Evolutionary conservation across 148 eudicot species (phyloP).

Genomic region (Silene uniflora): DNA sequence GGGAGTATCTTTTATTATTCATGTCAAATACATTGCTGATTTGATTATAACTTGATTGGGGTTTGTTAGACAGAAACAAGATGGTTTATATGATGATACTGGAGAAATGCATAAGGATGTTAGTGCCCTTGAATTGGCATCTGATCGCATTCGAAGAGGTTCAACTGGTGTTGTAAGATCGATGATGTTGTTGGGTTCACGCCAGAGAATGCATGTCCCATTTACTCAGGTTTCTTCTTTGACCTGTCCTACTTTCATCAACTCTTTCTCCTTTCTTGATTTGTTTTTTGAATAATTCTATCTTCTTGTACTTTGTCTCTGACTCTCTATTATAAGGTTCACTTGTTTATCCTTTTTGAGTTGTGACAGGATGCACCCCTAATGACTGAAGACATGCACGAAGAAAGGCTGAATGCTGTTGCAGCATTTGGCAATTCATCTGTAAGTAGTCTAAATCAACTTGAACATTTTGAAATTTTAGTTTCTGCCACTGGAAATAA

Average conservation of each 20-base stretch:
- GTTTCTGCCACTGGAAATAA: constrained; percentile 10
- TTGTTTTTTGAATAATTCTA: background rate
- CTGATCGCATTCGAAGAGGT: constrained; percentile 50
- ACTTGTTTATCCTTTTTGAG: constrained; percentile 2
- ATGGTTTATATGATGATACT: constrained; percentile 21
- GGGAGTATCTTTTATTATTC: background rate
- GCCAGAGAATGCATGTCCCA: constrained; percentile 78
- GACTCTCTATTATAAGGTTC: background rate
- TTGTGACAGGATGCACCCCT: constrained; percentile 73
- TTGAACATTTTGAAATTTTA: constrained; percentile 1
- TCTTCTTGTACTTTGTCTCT: background rate
- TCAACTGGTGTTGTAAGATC: constrained; percentile 65
- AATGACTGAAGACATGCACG: constrained; percentile 99
- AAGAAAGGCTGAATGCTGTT: constrained; percentile 76
- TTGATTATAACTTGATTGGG: constrained; percentile 11
- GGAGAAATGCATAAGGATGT: constrained; percentile 28
- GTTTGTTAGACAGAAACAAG: constrained; percentile 31
- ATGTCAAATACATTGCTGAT: background rate
- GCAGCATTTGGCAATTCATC: constrained; percentile 68
- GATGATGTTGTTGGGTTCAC: constrained; percentile 70
- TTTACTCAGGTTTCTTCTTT: constrained; percentile 63
- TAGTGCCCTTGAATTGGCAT: constrained; percentile 25
- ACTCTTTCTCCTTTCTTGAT: background rate
- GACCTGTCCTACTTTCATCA: constrained; percentile 7
- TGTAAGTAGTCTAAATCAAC: constrained; percentile 42